These are phyloP conservation scores for Neurospora hispaniola DNA, from an alignment of 495 filamentous ascomycete genomes.

Conservation along the genomic window DNA sequence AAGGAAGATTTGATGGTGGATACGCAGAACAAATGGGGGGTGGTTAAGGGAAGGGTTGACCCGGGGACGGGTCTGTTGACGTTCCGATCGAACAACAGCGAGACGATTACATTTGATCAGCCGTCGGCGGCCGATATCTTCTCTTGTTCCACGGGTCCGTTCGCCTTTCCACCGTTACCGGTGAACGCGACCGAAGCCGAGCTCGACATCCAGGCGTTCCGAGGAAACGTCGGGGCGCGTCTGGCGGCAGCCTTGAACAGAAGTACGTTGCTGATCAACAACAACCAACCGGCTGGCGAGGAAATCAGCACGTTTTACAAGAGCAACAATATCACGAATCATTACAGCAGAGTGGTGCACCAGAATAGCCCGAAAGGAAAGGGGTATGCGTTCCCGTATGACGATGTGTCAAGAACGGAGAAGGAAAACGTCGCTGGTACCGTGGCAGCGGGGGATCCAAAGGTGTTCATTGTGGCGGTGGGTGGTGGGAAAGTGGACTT, in stretches of 20 bases:
- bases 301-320: conserved; percentile 40
- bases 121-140: conserved; percentile 58
- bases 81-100: conserved; percentile 16
- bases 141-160: conserved; percentile 50
- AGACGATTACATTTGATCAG: conserved; percentile 33
- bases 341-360: conserved; percentile 61
- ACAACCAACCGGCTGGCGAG: conserved; percentile 41
- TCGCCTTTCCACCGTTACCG: conserved; percentile 44
- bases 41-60: conserved; percentile 40
- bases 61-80: conserved; percentile 30
- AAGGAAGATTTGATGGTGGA: conserved; percentile 43
- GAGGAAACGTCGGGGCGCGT: conserved; percentile 49
- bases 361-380: conserved; percentile 46
- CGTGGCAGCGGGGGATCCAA: conserved; percentile 47
- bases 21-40: conserved; percentile 46
- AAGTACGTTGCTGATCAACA: conserved; percentile 44
- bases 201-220: neutral
- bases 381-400: conserved; percentile 72
- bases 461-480: conserved; percentile 49
- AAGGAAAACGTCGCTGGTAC: conserved; percentile 50
- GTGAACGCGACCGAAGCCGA: conserved; percentile 22
- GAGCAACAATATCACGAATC: conserved; percentile 48
- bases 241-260: conserved; percentile 61
- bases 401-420: conserved; percentile 54
- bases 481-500: conserved; percentile 35